Conservation (phyloP, 2,329 filamentous ascomycete species). For the Ophiostoma australiae region DNA sequence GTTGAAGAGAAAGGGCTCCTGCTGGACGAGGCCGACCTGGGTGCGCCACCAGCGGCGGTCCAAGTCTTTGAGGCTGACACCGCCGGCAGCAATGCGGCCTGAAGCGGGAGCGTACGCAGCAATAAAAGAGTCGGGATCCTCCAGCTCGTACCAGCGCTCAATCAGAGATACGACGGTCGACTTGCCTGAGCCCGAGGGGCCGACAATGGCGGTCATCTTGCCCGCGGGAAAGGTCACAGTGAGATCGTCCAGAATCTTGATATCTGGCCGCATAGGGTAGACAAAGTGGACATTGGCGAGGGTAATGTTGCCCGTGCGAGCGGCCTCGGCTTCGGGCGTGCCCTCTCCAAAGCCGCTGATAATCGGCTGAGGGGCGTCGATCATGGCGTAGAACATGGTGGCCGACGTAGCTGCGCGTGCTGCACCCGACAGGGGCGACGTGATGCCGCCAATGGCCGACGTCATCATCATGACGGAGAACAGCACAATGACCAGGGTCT, state of each 20-base stretch:
- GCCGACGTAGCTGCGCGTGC: constrained; percentile 52
- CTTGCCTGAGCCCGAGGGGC: constrained; percentile 78
- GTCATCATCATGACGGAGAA: constrained; percentile 56
- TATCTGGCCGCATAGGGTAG: constrained; percentile 51
- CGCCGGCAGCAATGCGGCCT: constrained; percentile 27
- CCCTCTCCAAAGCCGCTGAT: constrained; percentile 34
- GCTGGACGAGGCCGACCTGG: constrained; percentile 42
- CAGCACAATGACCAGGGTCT: constrained; percentile 50
- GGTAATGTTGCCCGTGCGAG: constrained; percentile 45
- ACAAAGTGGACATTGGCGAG: constrained; percentile 62
- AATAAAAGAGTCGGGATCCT: constrained; percentile 26
- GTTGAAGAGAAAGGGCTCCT: constrained; percentile 44
- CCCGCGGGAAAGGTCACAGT: constrained; percentile 56
- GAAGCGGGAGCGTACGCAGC: background rate
- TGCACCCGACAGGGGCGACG: constrained; percentile 52
- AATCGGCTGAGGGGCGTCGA: constrained; percentile 40
- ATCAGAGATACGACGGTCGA: constrained; percentile 69
- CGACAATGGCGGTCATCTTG: constrained; percentile 72
- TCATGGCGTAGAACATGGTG: constrained; percentile 52
- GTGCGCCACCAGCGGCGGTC: constrained; percentile 55
- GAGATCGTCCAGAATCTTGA: constrained; percentile 46
- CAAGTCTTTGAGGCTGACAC: constrained; percentile 40
- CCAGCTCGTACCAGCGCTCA: constrained; percentile 64
- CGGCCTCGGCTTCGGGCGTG: constrained; percentile 36
- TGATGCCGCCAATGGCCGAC: constrained; percentile 51